These are phyloP conservation scores for Colletotrichum australisinense DNA, from an alignment of 2,329 filamentous ascomycete species.

Conservation along the genomic window DNA sequence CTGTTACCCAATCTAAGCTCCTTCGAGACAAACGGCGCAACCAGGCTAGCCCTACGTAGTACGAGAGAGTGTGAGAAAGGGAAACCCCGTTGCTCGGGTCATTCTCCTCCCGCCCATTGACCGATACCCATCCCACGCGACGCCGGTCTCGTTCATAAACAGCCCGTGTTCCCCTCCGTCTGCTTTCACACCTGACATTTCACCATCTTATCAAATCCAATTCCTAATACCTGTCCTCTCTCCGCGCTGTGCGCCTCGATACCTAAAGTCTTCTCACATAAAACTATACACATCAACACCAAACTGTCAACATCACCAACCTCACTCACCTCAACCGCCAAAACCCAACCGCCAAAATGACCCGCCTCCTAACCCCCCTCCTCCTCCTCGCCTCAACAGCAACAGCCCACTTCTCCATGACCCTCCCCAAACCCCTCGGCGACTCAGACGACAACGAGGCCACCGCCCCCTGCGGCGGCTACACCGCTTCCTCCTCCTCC, in stretches of 20 bases:
- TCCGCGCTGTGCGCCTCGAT: not conserved
- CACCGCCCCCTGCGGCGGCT: slow-evolving; percentile 66
- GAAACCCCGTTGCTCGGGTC: not conserved
- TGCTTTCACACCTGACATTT: not conserved
- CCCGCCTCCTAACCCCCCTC: slow-evolving; percentile 45
- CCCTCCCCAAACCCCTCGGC: slow-evolving; percentile 59
- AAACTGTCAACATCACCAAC: not conserved
- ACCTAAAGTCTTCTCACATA: not conserved
- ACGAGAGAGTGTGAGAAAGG: not conserved
- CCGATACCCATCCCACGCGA: not conserved
- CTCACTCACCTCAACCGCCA: not conserved
- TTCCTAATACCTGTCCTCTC: not conserved
- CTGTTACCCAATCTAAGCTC: not conserved
- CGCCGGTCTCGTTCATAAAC: slow-evolving; percentile 10
- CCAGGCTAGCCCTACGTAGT: slow-evolving; percentile 4
- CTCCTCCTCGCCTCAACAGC: slow-evolving; percentile 51
- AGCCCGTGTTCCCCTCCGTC: not conserved
- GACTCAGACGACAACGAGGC: slow-evolving; percentile 56
- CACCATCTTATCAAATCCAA: not conserved
- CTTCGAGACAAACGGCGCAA: not conserved
- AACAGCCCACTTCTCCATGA: slow-evolving; percentile 66
- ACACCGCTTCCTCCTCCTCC: slow-evolving; percentile 54
- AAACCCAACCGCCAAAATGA: slow-evolving; percentile 26
- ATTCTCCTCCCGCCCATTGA: not conserved
- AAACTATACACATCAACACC: not conserved